Base-by-base conservation (phyloP, 192 early-diverging fungal genomes). In the Mortierella alpina region DNA sequence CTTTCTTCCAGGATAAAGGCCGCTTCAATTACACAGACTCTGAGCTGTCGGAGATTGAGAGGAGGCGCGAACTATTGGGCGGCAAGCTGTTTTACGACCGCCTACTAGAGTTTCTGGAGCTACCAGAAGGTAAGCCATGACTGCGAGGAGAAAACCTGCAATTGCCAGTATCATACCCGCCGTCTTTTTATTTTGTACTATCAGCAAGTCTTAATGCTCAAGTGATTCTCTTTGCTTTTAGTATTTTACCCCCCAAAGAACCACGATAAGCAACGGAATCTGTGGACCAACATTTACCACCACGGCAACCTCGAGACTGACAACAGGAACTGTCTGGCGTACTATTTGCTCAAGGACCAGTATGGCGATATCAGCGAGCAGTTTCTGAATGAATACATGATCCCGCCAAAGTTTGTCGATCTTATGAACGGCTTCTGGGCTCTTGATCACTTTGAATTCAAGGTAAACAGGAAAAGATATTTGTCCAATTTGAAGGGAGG, bases 401-500 rank as follows among this genome's bases (percentile, higher is more conserved):
- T 80, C 59, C 69, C 77, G 22, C 65, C 77, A 42, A 51, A 65
- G 41, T 80, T 80, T 68, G 70, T 80, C 11, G 70, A 72, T 50
- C 77, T 80, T 39, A 80, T 80, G 66, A 64, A 80, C 44, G 77
- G 77, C 7, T 80, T 80, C 51, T 80, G 77, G 77, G 69, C 77
- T 10, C 65, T 80, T 7, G 77, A 80, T 45, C 69, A 80, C 47
- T 80, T 80, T 68, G 77, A 80, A 15, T 80, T 80, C 55, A 72
- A 80, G 64, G 76, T 79, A 67, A 31, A 18, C 1, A 7, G 18
- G 4, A 22, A 3, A 31, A 31, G 31, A 31, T 31, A 3, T 31
- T 31, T 31, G 31, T 17, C 40, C 12, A 4, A 42, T 17, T 40
- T 59, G 31, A 44, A 10, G 55, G 55, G 10, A 20, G 10, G 55